Evolutionary conservation across 306 rosid species (phyloP), one percentile per base, ranked within the genome.

Genomic region (Macrotyloma uniflorum): DNA sequence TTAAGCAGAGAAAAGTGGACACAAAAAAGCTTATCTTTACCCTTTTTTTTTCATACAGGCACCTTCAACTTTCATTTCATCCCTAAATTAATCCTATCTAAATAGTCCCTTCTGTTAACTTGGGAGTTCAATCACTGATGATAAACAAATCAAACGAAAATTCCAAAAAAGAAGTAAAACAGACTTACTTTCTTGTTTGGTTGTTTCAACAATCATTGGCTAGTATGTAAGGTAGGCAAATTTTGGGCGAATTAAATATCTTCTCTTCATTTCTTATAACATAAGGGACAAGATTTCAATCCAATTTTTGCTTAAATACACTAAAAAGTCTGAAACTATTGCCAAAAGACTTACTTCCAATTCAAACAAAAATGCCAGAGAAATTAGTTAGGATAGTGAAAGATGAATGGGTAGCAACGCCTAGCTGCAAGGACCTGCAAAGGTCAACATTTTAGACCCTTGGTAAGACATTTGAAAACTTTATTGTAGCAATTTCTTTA

Each of bases 321-420:
- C 35, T 24, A 63, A 30, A 47, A 22, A 22, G 33, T 67, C 13
- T 49, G 51, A 79, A 49, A 67, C 24, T 49, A 20, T 70, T 20
- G 62, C 67, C 64, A 40, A 50, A 43, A 24, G 46, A 79, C 28
- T 57, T 36, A 9, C 36, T 33, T 65, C 65, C 12, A 36, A 43
- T 77, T 74, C 74, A 79, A 76, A 79, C 36, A 30, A 47, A 80
- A 75, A 59, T 70, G 79, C 20, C 54, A 64, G 1, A 82, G 1
- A 53, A 13, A 13, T 42, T 66, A 49, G 20, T 46, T 50, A 18
- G 8, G 70, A 70, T n/a, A n/a, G 47, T 19, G 36, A 26, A 15
- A 35, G 35, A 24, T 15, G 49, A 67, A 50, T 6, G 19, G 19
- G 59, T 30, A 26, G 24, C 12, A 15, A 6, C 2, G 11, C 42